Evolutionary conservation across 192 early-diverging fungal genomes (phyloP), one percentile per base, ranked within the genome.

Genomic region (Backusella mclennaniae): DNA sequence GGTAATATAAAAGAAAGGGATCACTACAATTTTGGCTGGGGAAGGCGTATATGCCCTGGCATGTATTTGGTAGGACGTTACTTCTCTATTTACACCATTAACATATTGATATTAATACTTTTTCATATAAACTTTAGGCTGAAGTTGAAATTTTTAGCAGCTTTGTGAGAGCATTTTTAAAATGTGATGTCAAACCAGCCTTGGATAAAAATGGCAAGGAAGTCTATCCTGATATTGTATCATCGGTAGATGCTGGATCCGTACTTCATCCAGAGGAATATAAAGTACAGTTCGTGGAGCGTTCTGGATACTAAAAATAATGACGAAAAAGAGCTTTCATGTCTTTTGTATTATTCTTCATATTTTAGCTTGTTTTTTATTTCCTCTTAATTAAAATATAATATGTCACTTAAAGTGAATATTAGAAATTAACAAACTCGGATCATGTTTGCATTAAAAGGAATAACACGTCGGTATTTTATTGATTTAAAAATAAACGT

Each of bases 11-110:
- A 52, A 69, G 67, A 67, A 21, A 39, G 76, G 4, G 76, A 76
- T 39, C 76, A 76, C 12, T 53, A 33, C 35, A 71, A 33, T 8
- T 76, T 76, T 70, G 76, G 76, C 4, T 76, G 66, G 66, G 76
- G 76, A 17, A 39, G 76, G 42, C 68, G 68, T 42, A 69, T 35
- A 19, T 69, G 68, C 11, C 68, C 68, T 19, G 68, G 68, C 9
- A 39, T 39, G 36, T 41, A 69, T 12, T n/a, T 69, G 36, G 68
- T 35, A 35, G 6, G 33, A n/a, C 1, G n/a, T 1, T 19, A 5
- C 19, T n/a, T n/a, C 19, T 44, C 15, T 44, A 5, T 17, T 33
- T 44, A 44, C 19, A 19, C 1, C 15, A 49, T 49, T 49, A 49
- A n/a, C 6, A n/a, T 6, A 7, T 14, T 44, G 39, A 41, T 44